phyloP scores from a whole-genome alignment of 192 early-diverging fungal species.

The Rhizophagus prolifer region DNA sequence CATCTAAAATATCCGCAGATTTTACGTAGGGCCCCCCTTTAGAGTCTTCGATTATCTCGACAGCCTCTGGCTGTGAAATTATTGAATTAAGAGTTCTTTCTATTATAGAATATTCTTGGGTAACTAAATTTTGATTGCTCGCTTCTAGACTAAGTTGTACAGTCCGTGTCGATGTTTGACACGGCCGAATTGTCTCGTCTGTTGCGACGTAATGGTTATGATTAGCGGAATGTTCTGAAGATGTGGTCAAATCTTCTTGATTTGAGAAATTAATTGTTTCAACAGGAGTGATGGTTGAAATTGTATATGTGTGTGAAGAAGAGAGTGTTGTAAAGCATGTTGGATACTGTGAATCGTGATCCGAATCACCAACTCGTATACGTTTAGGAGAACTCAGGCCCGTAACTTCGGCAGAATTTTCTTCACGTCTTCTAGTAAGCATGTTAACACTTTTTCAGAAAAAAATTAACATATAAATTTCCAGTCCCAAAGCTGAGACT shows the following conservation, averaged over 20 bases:
- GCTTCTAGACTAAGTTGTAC: background rate
- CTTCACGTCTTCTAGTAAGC: constrained; percentile 27
- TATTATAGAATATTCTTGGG: background rate
- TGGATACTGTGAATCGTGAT: constrained; percentile 12
- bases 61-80: background rate
- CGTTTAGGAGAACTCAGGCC: constrained; percentile 12
- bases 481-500: background rate
- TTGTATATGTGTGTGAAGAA: constrained; percentile 17
- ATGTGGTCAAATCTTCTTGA: constrained; percentile 10
- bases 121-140: background rate
- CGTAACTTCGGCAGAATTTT: constrained; percentile 6
- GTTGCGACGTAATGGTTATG: background rate
- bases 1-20: constrained; percentile 4
- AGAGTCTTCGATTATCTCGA: background rate
- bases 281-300: constrained; percentile 20
- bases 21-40: background rate
- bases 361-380: constrained; percentile 20
- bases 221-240: background rate
- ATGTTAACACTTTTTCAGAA: background rate
- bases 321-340: background rate
- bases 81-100: background rate
- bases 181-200: background rate
- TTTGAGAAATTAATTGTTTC: background rate
- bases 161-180: background rate
- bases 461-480: background rate